These are phyloP conservation scores for Meira nashicola DNA, from an alignment of 1,284 basidiomycete species.

Conservation along the genomic window DNA sequence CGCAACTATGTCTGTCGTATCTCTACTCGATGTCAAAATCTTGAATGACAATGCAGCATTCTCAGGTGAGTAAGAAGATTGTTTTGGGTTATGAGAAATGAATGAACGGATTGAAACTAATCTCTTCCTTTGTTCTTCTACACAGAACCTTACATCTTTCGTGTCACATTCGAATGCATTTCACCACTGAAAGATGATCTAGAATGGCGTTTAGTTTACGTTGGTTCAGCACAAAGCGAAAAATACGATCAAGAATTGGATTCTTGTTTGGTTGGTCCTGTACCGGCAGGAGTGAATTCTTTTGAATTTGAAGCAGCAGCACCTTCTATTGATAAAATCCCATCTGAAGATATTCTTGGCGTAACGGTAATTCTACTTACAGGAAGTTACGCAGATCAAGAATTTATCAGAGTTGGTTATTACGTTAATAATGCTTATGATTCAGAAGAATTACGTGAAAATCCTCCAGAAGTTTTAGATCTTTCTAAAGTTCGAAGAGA, in stretches of 20 bases:
- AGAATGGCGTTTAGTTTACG: constrained; percentile 96
- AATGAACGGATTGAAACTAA: not conserved
- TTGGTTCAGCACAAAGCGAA: constrained; percentile 85
- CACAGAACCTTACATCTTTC: constrained; percentile 79
- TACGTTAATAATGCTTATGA: constrained; percentile 99
- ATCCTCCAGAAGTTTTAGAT: constrained; percentile 47
- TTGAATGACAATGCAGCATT: constrained; percentile 47
- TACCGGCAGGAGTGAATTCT: constrained; percentile 77
- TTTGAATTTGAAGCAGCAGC: constrained; percentile 77
- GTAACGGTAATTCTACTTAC: constrained; percentile 87
- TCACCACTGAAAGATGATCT: constrained; percentile 73
- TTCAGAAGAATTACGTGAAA: constrained; percentile 65
- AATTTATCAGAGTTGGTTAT: constrained; percentile 97
- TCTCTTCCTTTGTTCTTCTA: not conserved
- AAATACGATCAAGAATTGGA: constrained; percentile 93
- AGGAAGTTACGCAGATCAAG: constrained; percentile 80
- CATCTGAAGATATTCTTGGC: constrained; percentile 75
- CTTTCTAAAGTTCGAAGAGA: constrained; percentile 68
- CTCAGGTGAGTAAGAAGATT: constrained; percentile 19
- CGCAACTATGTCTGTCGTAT: constrained; percentile 47
- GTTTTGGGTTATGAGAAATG: not conserved
- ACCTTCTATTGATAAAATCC: constrained; percentile 65
- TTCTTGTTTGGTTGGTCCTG: constrained; percentile 71
- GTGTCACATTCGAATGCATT: constrained; percentile 97
- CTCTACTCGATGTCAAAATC: constrained; percentile 47